Base-by-base conservation (phyloP, 257 asterid genomes). In the Penstemon eatonii region DNA sequence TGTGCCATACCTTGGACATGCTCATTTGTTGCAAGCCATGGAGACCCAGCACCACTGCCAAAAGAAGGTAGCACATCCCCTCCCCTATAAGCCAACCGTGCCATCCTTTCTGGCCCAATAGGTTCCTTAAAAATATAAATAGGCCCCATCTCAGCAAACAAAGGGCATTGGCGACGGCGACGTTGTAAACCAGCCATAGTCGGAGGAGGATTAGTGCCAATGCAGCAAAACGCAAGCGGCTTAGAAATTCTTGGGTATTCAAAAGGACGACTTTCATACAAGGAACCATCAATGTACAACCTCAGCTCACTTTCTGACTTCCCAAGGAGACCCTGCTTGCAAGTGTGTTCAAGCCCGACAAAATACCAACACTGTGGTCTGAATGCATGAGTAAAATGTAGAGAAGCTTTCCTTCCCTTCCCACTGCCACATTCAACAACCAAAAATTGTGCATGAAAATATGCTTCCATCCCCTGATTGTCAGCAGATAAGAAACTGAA, bases 111-210 rank as follows among this genome's bases (percentile, higher is more conserved):
- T 66, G 95, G 91, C 66, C 98, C 98, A 84, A 89, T 87, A 10
- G 95, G 85, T 77, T 92, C 96, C 83, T 81, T 92, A 70, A 92
- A 92, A 54, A 92, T 92, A 75, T 92, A 92, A 36, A 92, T 82
- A 44, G 98, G 98, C 11, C 98, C 98, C 98, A 92, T 87, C 82
- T 92, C 98, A 71, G 96, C 96, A 89, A 92, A 92, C 86, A 92
- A 74, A 71, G 98, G 98, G 79, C 98, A 92, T 70, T 92, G 99
- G 69, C 99, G 96, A 58, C 99, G 95, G 39, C 97, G 97, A 81
- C 99, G 96, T 74, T 90, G 99, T 79, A 90, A 78, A 58, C 99
- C 97, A 80, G 99, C 99, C 94, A 93, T 93, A 63, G 99, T 93
- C 77, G 99, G 99, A 60, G 97, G 99, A 71, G 99, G 99, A 79